Base-by-base conservation (phyloP, 2,329 filamentous ascomycete genomes). In the Diaporthe humulicola region DNA sequence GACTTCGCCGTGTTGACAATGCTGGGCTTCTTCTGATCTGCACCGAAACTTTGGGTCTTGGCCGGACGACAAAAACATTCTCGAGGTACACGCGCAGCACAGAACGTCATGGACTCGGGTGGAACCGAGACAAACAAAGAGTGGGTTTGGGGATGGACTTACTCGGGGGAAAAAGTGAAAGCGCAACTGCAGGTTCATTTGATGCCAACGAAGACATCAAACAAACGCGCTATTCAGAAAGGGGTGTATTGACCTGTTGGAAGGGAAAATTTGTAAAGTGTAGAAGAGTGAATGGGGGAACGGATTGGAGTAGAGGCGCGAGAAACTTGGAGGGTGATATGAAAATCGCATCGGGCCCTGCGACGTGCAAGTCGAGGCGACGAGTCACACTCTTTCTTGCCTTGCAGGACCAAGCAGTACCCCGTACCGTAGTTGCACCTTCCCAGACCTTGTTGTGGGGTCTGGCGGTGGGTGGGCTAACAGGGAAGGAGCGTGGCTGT, bases 131-230 rank as follows among this genome's bases (percentile, higher is more conserved):
- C 40, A 57, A 66, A 76, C 40, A n/a, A 54, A 54, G 30, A 69
- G 64, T 40, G 48, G 64, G 45, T 50, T 17, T 45, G 38, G 28
- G 48, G 48, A 50, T 14, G 45, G 12, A 73, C 90, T 86, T 90
- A 95, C 93, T 88, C 88, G 88, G 85, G 89, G 88, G 88, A 87
- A 90, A 86, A 87, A 86, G 84, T 87, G 83, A 84, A 88, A 86
- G 83, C 86, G 86, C 86, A 86, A 87, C 88, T 96, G 95, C 96
- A 98, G 95, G 95, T 97, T 98, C 96, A 98, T 98, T 95, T 96
- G 95, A 97, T 95, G 96, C 95, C 93, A 84, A 78, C 79, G 77
- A 83, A 87, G 93, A 92, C 94, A 94, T 89, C 95, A 97, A 97
- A 93, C 89, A 95, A 98, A 93, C 95, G 95, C 95, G 95, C 95